A percentile compares a stretch with the other conserved stretches of the same genome.
These are phyloP conservation scores for Pholiota conissans DNA, from an alignment of 768 basidiomycete species.

Conservation along the genomic window DNA sequence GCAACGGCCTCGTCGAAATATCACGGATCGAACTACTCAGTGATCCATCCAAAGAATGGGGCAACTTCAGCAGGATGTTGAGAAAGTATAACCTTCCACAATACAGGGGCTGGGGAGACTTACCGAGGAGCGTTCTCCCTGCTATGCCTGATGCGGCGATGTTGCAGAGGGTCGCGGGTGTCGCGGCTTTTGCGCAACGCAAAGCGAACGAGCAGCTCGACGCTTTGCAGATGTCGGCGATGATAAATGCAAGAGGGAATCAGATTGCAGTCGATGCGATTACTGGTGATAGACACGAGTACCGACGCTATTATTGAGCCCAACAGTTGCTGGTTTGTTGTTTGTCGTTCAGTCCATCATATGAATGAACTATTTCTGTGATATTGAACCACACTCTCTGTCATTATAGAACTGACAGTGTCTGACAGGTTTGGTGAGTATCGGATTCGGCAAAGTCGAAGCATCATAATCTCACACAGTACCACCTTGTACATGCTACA, in stretches of 20 bases:
- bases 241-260: neutral
- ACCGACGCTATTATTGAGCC: constrained; percentile 9
- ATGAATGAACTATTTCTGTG: neutral
- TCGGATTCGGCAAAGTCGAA: no score
- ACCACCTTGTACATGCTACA: no score
- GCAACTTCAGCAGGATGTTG: constrained; percentile 9
- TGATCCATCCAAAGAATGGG: constrained; percentile 12
- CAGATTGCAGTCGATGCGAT: constrained; percentile 7
- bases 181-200: constrained; percentile 2
- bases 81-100: constrained; percentile 10
- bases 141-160: constrained; percentile 8
- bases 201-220: constrained; percentile 4
- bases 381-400: no score
- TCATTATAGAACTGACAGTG: no score
- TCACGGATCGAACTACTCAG: neutral
- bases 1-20: constrained; percentile 11
- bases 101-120: constrained; percentile 11
- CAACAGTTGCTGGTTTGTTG: no score
- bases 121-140: constrained; percentile 11
- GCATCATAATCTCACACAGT: no score
- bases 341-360: no score
- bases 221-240: neutral
- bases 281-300: constrained; percentile 6
- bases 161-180: constrained; percentile 5
- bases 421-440: no score